Conservation (phyloP, 1,284 basidiomycete genomes). For the Gomphus bonarii region DNA sequence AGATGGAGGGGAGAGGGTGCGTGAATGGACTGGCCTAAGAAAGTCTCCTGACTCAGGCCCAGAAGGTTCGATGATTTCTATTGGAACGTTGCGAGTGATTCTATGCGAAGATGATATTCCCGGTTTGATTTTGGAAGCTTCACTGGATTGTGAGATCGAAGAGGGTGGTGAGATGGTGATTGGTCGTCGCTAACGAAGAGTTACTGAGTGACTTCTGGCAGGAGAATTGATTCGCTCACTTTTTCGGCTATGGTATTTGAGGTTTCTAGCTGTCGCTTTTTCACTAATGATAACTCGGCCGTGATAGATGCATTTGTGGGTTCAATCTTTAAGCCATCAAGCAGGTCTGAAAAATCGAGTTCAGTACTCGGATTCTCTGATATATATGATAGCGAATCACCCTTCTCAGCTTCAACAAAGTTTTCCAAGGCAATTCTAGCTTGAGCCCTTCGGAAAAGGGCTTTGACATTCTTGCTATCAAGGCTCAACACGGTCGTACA, state of each 20-base stretch:
- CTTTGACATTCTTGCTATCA: conserved; percentile 55
- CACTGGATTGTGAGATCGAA: conserved; percentile 9
- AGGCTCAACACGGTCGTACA: conserved; percentile 48
- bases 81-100: conserved; percentile 42
- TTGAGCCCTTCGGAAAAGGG: conserved; percentile 60
- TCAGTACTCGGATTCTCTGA: neutral
- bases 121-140: conserved; percentile 14
- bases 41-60: conserved; percentile 12
- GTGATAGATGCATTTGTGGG: conserved; percentile 48
- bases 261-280: conserved; percentile 18
- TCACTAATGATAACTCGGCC: conserved; percentile 42
- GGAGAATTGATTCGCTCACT: conserved; percentile 13
- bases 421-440: conserved; percentile 45
- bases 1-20: neutral
- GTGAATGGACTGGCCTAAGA: conserved; percentile 11
- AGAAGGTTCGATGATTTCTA: conserved; percentile 48
- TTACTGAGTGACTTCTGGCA: neutral
- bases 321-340: conserved; percentile 43
- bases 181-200: conserved; percentile 15
- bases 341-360: conserved; percentile 37
- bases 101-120: conserved; percentile 27
- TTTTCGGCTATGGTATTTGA: conserved; percentile 24
- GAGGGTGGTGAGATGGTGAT: conserved; percentile 12
- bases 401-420: conserved; percentile 42
- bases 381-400: conserved; percentile 27